Base-by-base conservation (phyloP, 2,329 filamentous ascomycete genomes). In the Aureobasidium uvarum region DNA sequence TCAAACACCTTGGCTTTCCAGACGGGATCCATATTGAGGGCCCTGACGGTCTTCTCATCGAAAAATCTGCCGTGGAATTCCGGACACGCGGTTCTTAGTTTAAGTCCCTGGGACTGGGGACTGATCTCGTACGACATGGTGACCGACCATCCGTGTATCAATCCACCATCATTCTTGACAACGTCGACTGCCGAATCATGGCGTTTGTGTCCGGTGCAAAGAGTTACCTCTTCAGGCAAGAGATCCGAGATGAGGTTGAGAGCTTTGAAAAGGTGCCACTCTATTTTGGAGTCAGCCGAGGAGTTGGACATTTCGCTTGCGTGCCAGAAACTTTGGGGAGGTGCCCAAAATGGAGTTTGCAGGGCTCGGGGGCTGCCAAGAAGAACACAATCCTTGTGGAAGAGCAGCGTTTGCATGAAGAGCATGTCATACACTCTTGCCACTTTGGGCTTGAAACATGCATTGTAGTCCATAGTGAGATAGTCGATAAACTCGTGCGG, bases 161-260 rank as follows among this genome's bases (percentile, higher is more conserved):
- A n/a, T 16, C 5, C 13, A 31, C 58, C 58, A 6, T 51, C 20
- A 14, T 2, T 33, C 6, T 20, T 41, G 43, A 62, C 45, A 23
- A 39, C 7, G 14, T 51, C 14, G 58, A 62, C 58, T n/a, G 58
- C n/a, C 7, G 31, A 51, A 51, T 62, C 58, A 31, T 62, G 45
- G 6, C 58, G 58, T 16, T n/a, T 4, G 14, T 31, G 4, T 25
- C 25, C 25, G 25, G 25, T 25, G 43, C 28, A 60, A 28, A 1
- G 33, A 0, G 8, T 5, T 5, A 50, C 11, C 23, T 62, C 45
- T 16, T n/a, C 23, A 14, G 33, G 45, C 28, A 7, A 13, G n/a
- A 62, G 33, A 28, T 51, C 45, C 3, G 58, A 28, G 16, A 51
- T 14, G 20, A 23, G 14, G 23, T 62, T 50, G n/a, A 62, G 8